These are phyloP conservation scores for Gracilaria gracilis DNA, from an alignment of 23 red algal species.

Conservation along the genomic window DNA sequence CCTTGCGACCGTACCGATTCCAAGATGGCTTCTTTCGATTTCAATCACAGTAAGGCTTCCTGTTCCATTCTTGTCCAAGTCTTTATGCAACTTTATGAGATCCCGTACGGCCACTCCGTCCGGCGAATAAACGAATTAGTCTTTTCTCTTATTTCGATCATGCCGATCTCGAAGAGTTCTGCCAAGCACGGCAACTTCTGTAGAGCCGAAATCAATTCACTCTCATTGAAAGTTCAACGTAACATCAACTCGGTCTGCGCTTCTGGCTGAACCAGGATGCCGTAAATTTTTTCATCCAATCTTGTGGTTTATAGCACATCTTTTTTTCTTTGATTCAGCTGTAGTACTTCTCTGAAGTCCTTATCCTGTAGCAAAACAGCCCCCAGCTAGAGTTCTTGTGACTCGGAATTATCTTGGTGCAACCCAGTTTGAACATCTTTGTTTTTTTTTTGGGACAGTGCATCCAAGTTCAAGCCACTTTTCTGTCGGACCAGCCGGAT, in stretches of 20 bases:
- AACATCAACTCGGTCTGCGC: constrained; percentile 23
- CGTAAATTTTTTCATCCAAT: constrained; percentile 5
- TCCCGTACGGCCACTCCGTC: not conserved
- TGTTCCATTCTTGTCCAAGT: not conserved
- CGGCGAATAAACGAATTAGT: not conserved
- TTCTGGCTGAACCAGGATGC: too few relatives aligned
- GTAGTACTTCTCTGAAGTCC: too few relatives aligned
- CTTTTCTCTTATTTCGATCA: not conserved
- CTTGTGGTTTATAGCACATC: not conserved
- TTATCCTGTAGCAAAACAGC: too few relatives aligned
- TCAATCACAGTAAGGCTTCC: not conserved
- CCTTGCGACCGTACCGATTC: not conserved
- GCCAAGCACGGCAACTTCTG: not conserved
- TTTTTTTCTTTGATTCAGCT: too few relatives aligned
- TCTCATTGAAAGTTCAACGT: constrained; percentile 35
- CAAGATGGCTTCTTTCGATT: not conserved
- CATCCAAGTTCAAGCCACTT: not conserved
- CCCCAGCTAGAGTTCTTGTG: not conserved
- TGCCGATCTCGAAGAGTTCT: not conserved
- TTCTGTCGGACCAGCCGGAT: not conserved
- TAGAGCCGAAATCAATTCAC: constrained; percentile 1
- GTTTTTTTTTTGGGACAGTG: constrained; percentile 6
- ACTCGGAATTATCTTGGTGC: constrained; percentile 25
- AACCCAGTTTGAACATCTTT: constrained; percentile 55
- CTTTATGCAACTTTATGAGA: not conserved